phyloP scores from a whole-genome alignment of 306 rosid species.

The Corylus avellana region DNA sequence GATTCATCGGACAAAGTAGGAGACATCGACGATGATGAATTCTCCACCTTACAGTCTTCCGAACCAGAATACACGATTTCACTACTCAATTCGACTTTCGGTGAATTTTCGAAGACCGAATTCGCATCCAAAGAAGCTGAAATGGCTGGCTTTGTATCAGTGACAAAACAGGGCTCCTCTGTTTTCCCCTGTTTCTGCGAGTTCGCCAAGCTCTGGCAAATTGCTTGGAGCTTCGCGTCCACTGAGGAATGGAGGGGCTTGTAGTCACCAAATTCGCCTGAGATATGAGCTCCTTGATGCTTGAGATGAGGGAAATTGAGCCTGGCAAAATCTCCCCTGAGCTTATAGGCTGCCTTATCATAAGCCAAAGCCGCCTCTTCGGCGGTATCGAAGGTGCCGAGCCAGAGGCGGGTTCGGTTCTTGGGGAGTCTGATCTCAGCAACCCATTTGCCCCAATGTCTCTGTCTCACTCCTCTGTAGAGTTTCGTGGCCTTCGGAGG shows the following conservation, averaged over 20 bases:
- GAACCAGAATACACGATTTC: slow-evolving; percentile 22
- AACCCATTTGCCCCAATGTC: slow-evolving; percentile 98
- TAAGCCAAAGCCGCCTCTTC: slow-evolving; percentile 94
- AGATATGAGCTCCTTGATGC: slow-evolving; percentile 48
- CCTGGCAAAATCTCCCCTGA: slow-evolving; percentile 79
- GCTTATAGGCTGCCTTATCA: slow-evolving; percentile 83
- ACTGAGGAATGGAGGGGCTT: slow-evolving; percentile 82
- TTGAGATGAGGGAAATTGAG: slow-evolving; percentile 77
- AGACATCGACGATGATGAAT: slow-evolving; percentile 30
- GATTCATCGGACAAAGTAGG: slow-evolving; percentile 41
- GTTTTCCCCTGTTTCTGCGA: slow-evolving; percentile 46
- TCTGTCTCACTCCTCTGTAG: slow-evolving; percentile 86
- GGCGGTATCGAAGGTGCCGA: slow-evolving; percentile 89
- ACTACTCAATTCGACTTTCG: slow-evolving; percentile 6
- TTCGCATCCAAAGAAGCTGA: slow-evolving; percentile 18
- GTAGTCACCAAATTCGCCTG: slow-evolving; percentile 54
- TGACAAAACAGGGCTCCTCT: slow-evolving; percentile 32
- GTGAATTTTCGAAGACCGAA: slow-evolving; percentile 11
- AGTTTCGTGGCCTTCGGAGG: slow-evolving; percentile 57
- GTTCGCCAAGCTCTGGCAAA: slow-evolving; percentile 60
- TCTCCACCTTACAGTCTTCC: slow-evolving; percentile 42
- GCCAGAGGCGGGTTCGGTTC: slow-evolving; percentile 94
- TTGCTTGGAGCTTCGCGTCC: slow-evolving; percentile 74
- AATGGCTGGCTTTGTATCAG: slow-evolving; percentile 40
- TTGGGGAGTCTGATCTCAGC: slow-evolving; percentile 93